Conservation (phyloP, 2,329 filamentous ascomycete species). For the Hirsutella minnesotensis region DNA sequence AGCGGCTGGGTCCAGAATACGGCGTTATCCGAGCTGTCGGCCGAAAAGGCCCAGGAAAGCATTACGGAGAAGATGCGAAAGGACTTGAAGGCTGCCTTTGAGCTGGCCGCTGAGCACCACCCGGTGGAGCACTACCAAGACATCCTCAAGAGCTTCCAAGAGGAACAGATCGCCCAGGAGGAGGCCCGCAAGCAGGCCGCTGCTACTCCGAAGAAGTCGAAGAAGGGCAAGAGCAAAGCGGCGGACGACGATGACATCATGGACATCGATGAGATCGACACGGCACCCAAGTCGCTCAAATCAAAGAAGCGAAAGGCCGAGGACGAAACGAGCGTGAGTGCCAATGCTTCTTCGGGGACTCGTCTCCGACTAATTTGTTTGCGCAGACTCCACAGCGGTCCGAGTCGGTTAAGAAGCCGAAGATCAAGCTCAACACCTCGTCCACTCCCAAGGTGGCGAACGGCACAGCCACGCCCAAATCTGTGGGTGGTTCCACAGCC, state of each 20-base stretch:
- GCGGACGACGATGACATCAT: constrained; percentile 45
- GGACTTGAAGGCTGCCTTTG: constrained; percentile 65
- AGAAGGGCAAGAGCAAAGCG: constrained; percentile 37
- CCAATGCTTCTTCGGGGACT: neutral
- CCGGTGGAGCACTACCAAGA: constrained; percentile 75
- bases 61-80: constrained; percentile 72
- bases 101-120: constrained; percentile 67
- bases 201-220: constrained; percentile 26
- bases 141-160: constrained; percentile 58
- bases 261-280: constrained; percentile 52
- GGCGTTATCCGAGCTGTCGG: constrained; percentile 64
- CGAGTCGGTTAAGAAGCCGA: constrained; percentile 56
- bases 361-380: neutral
- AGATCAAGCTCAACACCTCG: constrained; percentile 52
- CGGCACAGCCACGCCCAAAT: constrained; percentile 43
- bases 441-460: constrained; percentile 60
- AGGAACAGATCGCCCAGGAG: constrained; percentile 48
- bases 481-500: constrained; percentile 39
- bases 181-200: constrained; percentile 31
- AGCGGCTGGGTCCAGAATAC: constrained; percentile 90
- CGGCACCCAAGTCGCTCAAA: constrained; percentile 50
- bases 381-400: constrained; percentile 44
- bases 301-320: constrained; percentile 76
- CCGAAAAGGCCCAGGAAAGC: constrained; percentile 56
- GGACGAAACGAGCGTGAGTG: constrained; percentile 48